phyloP scores from a whole-genome alignment of 176 grass and related monocot species.

The Otatea glauca region DNA sequence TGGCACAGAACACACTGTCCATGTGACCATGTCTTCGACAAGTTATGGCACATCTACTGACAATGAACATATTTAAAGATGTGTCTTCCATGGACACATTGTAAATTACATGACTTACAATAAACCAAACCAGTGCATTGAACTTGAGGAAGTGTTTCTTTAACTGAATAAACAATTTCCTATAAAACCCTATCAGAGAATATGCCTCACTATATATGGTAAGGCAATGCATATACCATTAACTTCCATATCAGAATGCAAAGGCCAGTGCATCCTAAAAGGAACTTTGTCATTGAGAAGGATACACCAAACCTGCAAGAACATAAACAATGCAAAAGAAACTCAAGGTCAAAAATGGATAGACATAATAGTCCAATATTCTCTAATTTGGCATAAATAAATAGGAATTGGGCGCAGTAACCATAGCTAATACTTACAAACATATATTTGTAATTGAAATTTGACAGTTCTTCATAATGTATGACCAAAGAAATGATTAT shows the following conservation, averaged over 20 bases:
- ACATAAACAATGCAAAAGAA: slow-evolving; percentile 35
- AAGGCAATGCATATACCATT: slow-evolving; percentile 66
- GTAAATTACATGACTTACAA: background rate
- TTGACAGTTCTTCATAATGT: slow-evolving; percentile 19
- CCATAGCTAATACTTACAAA: background rate
- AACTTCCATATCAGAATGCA: slow-evolving; percentile 66
- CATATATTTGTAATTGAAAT: slow-evolving; percentile 20
- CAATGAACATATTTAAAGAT: slow-evolving; percentile 19
- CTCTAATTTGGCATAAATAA: background rate
- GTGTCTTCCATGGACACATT: slow-evolving; percentile 29
- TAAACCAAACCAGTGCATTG: slow-evolving; percentile 22
- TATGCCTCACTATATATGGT: slow-evolving; percentile 27
- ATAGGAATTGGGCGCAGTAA: slow-evolving; percentile 23
- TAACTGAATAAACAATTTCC: slow-evolving; percentile 41
- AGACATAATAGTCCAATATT: background rate
- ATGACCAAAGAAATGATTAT: slow-evolving; percentile 23
- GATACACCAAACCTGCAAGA: slow-evolving; percentile 83
- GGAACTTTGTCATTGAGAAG: slow-evolving; percentile 85
- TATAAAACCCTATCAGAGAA: slow-evolving; percentile 27
- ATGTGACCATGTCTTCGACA: slow-evolving; percentile 1
- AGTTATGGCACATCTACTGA: background rate
- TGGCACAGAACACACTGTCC: background rate
- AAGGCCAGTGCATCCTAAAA: slow-evolving; percentile 92
- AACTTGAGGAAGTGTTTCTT: slow-evolving; percentile 2
- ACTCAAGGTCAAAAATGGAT: slow-evolving; percentile 15